Conservation (phyloP, 345 rosid species). For the Kandelia obovata region DNA sequence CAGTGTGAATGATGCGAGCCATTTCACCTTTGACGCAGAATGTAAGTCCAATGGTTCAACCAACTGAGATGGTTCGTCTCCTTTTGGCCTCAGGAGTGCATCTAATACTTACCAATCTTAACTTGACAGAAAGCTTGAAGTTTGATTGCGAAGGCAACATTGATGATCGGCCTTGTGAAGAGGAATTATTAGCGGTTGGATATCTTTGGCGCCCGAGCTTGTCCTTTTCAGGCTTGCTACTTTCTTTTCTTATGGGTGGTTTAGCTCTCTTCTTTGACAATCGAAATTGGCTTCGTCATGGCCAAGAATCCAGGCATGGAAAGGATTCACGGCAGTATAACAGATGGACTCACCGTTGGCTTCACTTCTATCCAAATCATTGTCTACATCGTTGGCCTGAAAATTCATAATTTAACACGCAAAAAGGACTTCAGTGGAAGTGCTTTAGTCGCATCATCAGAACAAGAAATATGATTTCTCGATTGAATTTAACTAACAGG, state of each 20-base stretch:
- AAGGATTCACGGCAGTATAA: constrained; percentile 67
- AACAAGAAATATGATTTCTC: too few relatives aligned
- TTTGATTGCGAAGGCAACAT: constrained; percentile 27
- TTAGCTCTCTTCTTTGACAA: constrained; percentile 46
- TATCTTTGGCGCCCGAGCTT: constrained; percentile 21
- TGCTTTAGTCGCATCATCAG: too few relatives aligned
- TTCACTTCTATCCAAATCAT: constrained; percentile 55
- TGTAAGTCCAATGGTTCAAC: constrained; percentile 40
- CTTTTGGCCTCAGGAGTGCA: constrained; percentile 71
- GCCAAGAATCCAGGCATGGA: constrained; percentile 45
- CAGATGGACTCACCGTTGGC: constrained; percentile 41
- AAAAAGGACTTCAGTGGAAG: not conserved
- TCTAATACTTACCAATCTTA: constrained; percentile 35
- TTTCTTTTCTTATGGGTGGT: constrained; percentile 41
- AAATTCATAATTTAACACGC: constrained; percentile 6
- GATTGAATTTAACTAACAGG: too few relatives aligned
- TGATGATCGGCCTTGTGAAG: constrained; percentile 27
- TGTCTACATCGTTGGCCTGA: constrained; percentile 88
- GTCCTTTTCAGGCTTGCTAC: constrained; percentile 12
- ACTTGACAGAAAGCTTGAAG: constrained; percentile 45
- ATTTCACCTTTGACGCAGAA: constrained; percentile 14
- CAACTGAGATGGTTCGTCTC: constrained; percentile 52
- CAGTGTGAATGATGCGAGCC: too few relatives aligned
- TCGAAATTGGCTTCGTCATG: constrained; percentile 13
- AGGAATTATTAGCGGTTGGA: constrained; percentile 11